Conservation (phyloP, 1,284 basidiomycete genomes). For the Chalciporus sp. region DNA sequence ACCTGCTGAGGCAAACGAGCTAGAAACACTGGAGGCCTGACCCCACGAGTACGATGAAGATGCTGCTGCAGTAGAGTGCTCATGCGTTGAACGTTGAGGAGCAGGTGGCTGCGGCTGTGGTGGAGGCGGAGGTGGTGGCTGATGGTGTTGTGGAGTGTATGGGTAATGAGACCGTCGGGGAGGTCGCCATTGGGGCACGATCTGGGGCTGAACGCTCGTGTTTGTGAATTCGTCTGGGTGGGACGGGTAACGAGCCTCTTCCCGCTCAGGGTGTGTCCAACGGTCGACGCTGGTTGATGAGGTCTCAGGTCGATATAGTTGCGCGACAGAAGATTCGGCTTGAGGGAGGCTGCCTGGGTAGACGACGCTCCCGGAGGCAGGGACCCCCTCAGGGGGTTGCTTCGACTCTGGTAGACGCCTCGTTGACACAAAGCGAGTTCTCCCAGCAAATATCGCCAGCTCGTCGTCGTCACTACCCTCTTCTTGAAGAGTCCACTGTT, state of each 20-base stretch:
- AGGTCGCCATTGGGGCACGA: conserved; percentile 32
- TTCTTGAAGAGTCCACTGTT: conserved; percentile 44
- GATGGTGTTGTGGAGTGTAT: conserved; percentile 24
- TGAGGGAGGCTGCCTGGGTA: background rate
- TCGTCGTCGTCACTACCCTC: conserved; percentile 60
- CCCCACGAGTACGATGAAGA: conserved; percentile 21
- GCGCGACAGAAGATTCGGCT: conserved; percentile 11
- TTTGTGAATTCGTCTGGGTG: conserved; percentile 13
- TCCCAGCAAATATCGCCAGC: conserved; percentile 61
- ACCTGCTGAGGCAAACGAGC: conserved; percentile 6
- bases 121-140: conserved; percentile 11
- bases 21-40: conserved; percentile 6
- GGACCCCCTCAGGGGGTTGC: conserved; percentile 9
- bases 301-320: conserved; percentile 25
- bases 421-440: conserved; percentile 54
- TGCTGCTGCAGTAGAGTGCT: conserved; percentile 7
- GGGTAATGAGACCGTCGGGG: conserved; percentile 32
- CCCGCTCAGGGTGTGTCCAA: conserved; percentile 22
- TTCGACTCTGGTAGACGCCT: conserved; percentile 27
- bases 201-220: conserved; percentile 10
- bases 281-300: conserved; percentile 13
- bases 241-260: conserved; percentile 11
- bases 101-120: conserved; percentile 10
- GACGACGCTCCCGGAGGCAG: conserved; percentile 7
- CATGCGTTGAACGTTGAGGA: conserved; percentile 12